These are phyloP conservation scores for Forsythia viridissima DNA, from an alignment of 257 asterid species.

Conservation along the genomic window DNA sequence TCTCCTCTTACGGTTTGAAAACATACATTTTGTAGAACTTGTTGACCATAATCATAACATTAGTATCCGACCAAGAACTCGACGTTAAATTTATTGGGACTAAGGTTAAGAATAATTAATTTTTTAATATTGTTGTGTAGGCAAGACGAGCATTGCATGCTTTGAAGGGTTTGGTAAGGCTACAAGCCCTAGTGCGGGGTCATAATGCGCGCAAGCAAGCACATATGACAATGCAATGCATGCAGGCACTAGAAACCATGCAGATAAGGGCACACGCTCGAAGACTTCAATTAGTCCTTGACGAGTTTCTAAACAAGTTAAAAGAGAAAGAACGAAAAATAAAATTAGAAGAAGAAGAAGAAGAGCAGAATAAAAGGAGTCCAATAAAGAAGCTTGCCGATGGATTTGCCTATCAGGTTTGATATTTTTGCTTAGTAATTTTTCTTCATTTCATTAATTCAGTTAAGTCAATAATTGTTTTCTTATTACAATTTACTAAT, in stretches of 20 bases:
- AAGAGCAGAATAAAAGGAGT: slow-evolving; percentile 33
- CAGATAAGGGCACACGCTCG: slow-evolving; percentile 79
- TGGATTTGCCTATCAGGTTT: slow-evolving; percentile 72
- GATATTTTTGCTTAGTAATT: background rate
- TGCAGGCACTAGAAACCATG: slow-evolving; percentile 86
- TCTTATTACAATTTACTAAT: background rate
- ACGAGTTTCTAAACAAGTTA: slow-evolving; percentile 39
- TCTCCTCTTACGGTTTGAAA: background rate
- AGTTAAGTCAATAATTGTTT: background rate
- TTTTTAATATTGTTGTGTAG: slow-evolving; percentile 30
- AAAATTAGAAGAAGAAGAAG: slow-evolving; percentile 32
- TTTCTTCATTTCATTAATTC: background rate
- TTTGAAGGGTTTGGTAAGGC: slow-evolving; percentile 85
- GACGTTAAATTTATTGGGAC: background rate
- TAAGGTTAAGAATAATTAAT: background rate
- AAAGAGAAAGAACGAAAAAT: slow-evolving; percentile 39
- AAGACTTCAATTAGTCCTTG: slow-evolving; percentile 59
- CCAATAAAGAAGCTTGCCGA: slow-evolving; percentile 56
- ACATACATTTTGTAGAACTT: no score
- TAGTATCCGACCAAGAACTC: no score
- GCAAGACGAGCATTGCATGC: slow-evolving; percentile 89
- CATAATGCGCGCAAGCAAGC: slow-evolving; percentile 90
- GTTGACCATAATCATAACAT: no score
- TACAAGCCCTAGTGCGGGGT: slow-evolving; percentile 89
- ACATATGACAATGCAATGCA: slow-evolving; percentile 90